Evolutionary conservation across 805 yeast genomes (phyloP).

Genomic region (Candida yuanshanica): DNA sequence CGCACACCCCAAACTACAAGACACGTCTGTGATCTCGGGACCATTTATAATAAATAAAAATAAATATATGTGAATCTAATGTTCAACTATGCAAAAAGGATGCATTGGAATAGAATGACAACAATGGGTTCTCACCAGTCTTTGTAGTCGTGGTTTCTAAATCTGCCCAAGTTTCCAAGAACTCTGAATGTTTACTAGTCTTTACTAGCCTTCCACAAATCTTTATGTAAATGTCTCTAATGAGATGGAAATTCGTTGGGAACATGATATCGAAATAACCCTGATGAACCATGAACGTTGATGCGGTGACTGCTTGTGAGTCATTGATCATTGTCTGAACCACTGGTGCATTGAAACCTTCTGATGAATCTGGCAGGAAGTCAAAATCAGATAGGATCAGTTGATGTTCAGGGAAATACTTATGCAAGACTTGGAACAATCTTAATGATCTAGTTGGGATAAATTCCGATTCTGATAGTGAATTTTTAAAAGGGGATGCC

Average conservation of each 20-base stretch:
- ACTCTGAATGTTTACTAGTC: conserved; percentile 56
- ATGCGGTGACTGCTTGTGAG: conserved; percentile 60
- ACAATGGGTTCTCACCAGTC: conserved; percentile 81
- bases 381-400: conserved; percentile 68
- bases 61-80: neutral
- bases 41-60: neutral
- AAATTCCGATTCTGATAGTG: conserved; percentile 62
- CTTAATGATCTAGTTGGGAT: conserved; percentile 73
- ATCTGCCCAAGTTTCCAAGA: conserved; percentile 68
- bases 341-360: conserved; percentile 68
- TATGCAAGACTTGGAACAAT: conserved; percentile 55
- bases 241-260: conserved; percentile 68
- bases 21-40: neutral
- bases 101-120: conserved; percentile 70
- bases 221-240: conserved; percentile 54
- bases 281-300: conserved; percentile 76
- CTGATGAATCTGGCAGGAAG: conserved; percentile 35
- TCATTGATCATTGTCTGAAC: conserved; percentile 66
- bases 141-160: conserved; percentile 58
- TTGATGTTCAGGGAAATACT: conserved; percentile 70
- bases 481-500: conserved; percentile 60
- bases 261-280: conserved; percentile 86
- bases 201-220: conserved; percentile 56
- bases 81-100: conserved; percentile 43
- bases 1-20: too few species aligned